These are phyloP conservation scores for Rubroshorea leprosula DNA, from an alignment of 345 rosid genomes.

Conservation along the genomic window DNA sequence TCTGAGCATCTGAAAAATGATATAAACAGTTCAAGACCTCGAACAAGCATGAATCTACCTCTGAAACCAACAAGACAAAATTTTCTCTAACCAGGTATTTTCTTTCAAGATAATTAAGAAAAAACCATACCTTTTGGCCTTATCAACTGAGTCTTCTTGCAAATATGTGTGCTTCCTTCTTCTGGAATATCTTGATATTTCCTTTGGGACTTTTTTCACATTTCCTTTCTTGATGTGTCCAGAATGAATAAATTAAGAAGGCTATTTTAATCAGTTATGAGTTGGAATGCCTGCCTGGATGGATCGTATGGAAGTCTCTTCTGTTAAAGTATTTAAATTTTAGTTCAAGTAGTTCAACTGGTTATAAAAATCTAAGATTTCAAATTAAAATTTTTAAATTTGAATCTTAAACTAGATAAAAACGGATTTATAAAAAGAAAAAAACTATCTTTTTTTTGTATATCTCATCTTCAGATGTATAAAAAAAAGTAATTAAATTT, in stretches of 20 bases:
- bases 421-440: too few relatives aligned
- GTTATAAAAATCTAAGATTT: too few relatives aligned
- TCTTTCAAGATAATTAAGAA: background rate
- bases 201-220: background rate
- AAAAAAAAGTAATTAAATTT: too few relatives aligned
- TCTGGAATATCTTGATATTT: background rate
- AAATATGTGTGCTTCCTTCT: too few relatives aligned
- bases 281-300: conserved; percentile 22
- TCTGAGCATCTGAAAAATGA: background rate
- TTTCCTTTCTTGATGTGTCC: background rate
- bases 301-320: too few relatives aligned
- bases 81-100: too few relatives aligned
- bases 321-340: too few relatives aligned
- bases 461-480: too few relatives aligned
- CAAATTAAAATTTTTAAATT: too few relatives aligned
- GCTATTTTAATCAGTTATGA: conserved; percentile 10
- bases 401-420: too few relatives aligned
- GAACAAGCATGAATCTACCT: background rate
- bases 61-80: background rate
- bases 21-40: background rate
- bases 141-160: background rate
- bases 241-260: background rate
- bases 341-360: too few relatives aligned
- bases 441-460: too few relatives aligned
- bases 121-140: background rate